Conservation (phyloP, 306 rosid species). For the Prunus fruticosa region DNA sequence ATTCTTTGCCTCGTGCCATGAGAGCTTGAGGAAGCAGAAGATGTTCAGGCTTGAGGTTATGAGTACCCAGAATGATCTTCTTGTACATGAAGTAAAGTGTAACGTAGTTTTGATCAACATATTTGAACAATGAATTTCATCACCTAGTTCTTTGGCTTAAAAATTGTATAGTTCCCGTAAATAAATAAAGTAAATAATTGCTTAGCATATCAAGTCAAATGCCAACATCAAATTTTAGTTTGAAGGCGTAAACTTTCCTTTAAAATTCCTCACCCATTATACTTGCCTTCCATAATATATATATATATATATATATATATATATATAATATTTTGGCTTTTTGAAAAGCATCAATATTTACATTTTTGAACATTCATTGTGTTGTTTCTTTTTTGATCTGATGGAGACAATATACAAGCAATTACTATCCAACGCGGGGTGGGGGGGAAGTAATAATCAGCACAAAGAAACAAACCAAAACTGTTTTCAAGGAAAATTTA, state of each 20-base stretch:
- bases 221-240: not conserved
- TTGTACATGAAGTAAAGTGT: slow-evolving; percentile 8
- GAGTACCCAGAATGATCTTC: slow-evolving; percentile 6
- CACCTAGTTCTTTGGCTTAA: too few species aligned
- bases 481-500: slow-evolving; percentile 23
- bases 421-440: not conserved
- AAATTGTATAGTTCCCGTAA: too few species aligned
- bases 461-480: not conserved
- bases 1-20: slow-evolving; percentile 33
- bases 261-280: too few species aligned
- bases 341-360: not conserved
- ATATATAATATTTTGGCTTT: not conserved
- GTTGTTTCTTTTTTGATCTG: not conserved
- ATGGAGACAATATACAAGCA: not conserved
- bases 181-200: too few species aligned
- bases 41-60: slow-evolving; percentile 9
- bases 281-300: too few species aligned
- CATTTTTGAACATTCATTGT: not conserved
- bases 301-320: too few species aligned
- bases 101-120: not conserved
- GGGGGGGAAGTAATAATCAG: not conserved
- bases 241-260: too few species aligned
- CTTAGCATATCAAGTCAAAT: too few species aligned
- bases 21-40: slow-evolving; percentile 33
- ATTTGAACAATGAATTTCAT: not conserved